phyloP scores from a whole-genome alignment of 2,329 filamentous ascomycete genomes.

The Tothia fuscella region DNA sequence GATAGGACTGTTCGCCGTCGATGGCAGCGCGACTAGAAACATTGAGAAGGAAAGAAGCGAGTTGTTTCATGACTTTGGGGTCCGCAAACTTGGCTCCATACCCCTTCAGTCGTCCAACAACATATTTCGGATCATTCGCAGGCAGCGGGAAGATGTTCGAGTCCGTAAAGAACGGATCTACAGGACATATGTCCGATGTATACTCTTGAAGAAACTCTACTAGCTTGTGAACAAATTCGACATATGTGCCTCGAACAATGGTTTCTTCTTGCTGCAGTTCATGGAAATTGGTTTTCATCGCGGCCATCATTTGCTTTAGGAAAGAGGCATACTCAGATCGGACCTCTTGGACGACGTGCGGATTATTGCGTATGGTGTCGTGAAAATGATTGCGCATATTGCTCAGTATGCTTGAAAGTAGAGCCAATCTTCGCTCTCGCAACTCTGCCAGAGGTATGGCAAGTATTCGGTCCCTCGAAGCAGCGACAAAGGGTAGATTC shows the following conservation, averaged over 20 bases:
- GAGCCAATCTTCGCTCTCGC: slow-evolving; percentile 38
- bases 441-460: slow-evolving; percentile 37
- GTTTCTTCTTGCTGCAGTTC: slow-evolving; percentile 31
- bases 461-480: slow-evolving; percentile 6
- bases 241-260: slow-evolving; percentile 40
- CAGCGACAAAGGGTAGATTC: slow-evolving; percentile 45
- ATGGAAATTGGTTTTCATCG: slow-evolving; percentile 50
- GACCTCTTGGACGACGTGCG: slow-evolving; percentile 21
- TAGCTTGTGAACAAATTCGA: slow-evolving; percentile 49
- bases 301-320: slow-evolving; percentile 44
- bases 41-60: slow-evolving; percentile 47
- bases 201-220: slow-evolving; percentile 50
- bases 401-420: slow-evolving; percentile 44
- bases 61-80: slow-evolving; percentile 38
- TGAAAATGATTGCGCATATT: slow-evolving; percentile 46
- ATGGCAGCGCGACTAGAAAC: slow-evolving; percentile 46
- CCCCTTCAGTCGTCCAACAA: slow-evolving; percentile 47
- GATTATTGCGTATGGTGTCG: slow-evolving; percentile 19
- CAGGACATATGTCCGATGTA: slow-evolving; percentile 42
- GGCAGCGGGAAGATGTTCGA: slow-evolving; percentile 49
- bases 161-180: slow-evolving; percentile 49
- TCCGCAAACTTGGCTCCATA: slow-evolving; percentile 43
- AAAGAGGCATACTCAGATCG: slow-evolving; percentile 38
- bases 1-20: slow-evolving; percentile 44
- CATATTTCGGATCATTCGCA: slow-evolving; percentile 47